Percentiles rank a stretch among this genome's conserved stretches.
These are phyloP conservation scores for Russula vinacea DNA, from an alignment of 768 basidiomycete species.

Conservation along the genomic window DNA sequence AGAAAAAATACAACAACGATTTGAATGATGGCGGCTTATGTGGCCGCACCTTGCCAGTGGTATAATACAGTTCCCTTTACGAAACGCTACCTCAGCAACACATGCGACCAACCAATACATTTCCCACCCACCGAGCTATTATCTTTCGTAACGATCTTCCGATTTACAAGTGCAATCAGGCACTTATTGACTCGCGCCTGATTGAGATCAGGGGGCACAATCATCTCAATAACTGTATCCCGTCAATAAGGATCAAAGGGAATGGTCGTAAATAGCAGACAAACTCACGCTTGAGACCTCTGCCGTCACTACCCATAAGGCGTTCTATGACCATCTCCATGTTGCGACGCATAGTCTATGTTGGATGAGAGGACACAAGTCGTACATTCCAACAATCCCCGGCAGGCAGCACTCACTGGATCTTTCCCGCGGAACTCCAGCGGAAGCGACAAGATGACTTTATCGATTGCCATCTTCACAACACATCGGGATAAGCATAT, in stretches of 20 bases:
- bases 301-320: slow-evolving; percentile 60
- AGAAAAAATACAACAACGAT: not conserved
- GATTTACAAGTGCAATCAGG: slow-evolving; percentile 83
- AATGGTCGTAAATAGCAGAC: not conserved
- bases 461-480: slow-evolving; percentile 59
- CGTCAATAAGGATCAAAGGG: not conserved
- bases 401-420: slow-evolving; percentile 51
- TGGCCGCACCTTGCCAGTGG: slow-evolving; percentile 58
- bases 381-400: not conserved
- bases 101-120: not conserved
- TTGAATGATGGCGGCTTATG: slow-evolving; percentile 15
- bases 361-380: slow-evolving; percentile 5
- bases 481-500: not conserved
- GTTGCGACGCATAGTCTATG: slow-evolving; percentile 65
- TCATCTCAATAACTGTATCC: slow-evolving; percentile 65
- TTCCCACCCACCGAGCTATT: slow-evolving; percentile 40
- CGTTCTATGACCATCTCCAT: slow-evolving; percentile 79
- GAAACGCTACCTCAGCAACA: not conserved
- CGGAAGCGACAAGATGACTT: slow-evolving; percentile 70
- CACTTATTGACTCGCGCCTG: slow-evolving; percentile 94
- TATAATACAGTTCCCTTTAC: slow-evolving; percentile 62
- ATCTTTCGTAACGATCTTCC: slow-evolving; percentile 80
- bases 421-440: slow-evolving; percentile 90
- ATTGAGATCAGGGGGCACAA: slow-evolving; percentile 76
- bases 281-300: slow-evolving; percentile 60